Percentiles rank a stretch among this genome's conserved stretches.
These are phyloP conservation scores for Mimosa pudica DNA, from an alignment of 306 rosid genomes.

Conservation along the genomic window DNA sequence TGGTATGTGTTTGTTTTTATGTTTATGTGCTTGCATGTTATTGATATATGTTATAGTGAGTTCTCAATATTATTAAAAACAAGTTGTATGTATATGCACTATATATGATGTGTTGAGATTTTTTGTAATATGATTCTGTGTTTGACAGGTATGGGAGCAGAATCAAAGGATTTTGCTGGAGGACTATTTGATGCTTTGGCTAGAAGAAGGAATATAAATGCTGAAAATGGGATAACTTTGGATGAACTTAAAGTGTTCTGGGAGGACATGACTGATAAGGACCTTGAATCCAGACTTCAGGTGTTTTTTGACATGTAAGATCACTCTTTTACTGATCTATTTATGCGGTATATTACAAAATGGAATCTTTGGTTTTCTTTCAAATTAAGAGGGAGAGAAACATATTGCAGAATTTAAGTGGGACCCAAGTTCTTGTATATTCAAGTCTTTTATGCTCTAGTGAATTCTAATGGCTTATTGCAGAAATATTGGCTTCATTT, in stretches of 20 bases:
- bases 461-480: neutral
- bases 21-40: too few relatives aligned
- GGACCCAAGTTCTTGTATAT: neutral
- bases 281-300: slow-evolving; percentile 77
- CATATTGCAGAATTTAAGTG: neutral
- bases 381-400: neutral
- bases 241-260: slow-evolving; percentile 63
- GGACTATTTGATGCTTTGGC: slow-evolving; percentile 73
- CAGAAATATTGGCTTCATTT: neutral
- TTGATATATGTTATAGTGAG: neutral
- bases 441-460: neutral
- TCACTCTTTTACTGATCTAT: neutral
- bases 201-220: slow-evolving; percentile 54
- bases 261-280: slow-evolving; percentile 83
- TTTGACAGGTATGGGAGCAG: slow-evolving; percentile 79
- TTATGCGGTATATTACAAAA: neutral
- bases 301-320: slow-evolving; percentile 91
- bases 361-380: neutral
- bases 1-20: slow-evolving; percentile 43
- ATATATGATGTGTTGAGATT: neutral
- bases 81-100: too few relatives aligned
- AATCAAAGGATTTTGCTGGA: slow-evolving; percentile 85
- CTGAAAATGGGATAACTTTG: slow-evolving; percentile 48
- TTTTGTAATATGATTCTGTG: neutral
- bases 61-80: neutral